These are phyloP conservation scores for Cystoderma amianthinum DNA, from an alignment of 768 basidiomycete genomes.

Conservation along the genomic window DNA sequence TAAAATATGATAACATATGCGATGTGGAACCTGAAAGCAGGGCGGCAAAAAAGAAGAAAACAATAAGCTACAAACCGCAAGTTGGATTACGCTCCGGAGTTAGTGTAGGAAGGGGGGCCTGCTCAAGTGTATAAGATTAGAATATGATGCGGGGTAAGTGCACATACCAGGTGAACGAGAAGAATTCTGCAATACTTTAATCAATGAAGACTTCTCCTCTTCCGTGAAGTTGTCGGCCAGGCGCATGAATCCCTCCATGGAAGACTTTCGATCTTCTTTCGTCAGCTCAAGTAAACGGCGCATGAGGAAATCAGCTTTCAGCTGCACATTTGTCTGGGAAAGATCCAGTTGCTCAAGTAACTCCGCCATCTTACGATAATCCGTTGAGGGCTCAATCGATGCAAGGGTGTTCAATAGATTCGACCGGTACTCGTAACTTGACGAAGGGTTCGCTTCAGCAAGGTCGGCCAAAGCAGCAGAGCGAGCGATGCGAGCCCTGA, in stretches of 20 bases:
- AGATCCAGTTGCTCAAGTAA: conserved; percentile 70
- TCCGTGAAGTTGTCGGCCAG: conserved; percentile 67
- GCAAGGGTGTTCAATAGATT: conserved; percentile 60
- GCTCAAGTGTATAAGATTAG: conserved; percentile 3
- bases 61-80: too few relatives aligned
- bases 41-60: not conserved
- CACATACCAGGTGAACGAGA: conserved; percentile 53
- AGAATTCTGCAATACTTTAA: conserved; percentile 52
- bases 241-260: conserved; percentile 66
- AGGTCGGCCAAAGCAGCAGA: conserved; percentile 59
- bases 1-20: not conserved
- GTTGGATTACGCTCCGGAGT: conserved; percentile 13
- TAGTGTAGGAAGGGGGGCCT: conserved; percentile 33
- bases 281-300: conserved; percentile 60
- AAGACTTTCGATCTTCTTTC: conserved; percentile 71
- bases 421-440: conserved; percentile 59
- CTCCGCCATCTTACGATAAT: conserved; percentile 53
- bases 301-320: conserved; percentile 65
- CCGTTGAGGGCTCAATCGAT: conserved; percentile 40
- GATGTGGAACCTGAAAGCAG: not conserved
- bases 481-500: conserved; percentile 74
- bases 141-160: not conserved
- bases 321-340: conserved; percentile 49
- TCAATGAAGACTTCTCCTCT: conserved; percentile 62
- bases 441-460: conserved; percentile 63